These are phyloP conservation scores for Sporothrix pseudoabietina DNA, from an alignment of 2,329 filamentous ascomycete genomes.

Conservation along the genomic window DNA sequence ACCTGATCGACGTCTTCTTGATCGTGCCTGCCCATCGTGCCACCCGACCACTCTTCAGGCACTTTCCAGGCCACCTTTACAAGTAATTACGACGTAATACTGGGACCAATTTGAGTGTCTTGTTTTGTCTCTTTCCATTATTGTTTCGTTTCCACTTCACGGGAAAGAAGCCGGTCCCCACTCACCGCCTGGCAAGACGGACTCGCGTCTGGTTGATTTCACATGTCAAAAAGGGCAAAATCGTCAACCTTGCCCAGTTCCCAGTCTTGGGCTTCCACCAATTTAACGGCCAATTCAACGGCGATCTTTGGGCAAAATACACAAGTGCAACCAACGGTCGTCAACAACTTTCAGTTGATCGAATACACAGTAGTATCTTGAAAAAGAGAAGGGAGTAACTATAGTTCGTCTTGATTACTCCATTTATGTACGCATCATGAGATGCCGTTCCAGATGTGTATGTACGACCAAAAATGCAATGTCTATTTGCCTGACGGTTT, in stretches of 20 bases:
- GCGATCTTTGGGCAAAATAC: neutral
- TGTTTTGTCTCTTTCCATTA: neutral
- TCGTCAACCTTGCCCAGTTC: neutral
- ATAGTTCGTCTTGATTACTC: neutral
- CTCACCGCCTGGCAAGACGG: constrained; percentile 2
- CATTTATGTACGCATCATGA: neutral
- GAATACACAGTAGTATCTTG: neutral
- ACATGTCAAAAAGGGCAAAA: constrained; percentile 24
- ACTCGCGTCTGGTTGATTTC: constrained; percentile 15
- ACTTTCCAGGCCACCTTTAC: constrained; percentile 22
- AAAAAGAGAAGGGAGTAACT: neutral
- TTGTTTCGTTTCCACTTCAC: too few species aligned
- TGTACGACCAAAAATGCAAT: neutral
- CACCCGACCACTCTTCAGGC: constrained; percentile 25
- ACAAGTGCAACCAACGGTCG: neutral
- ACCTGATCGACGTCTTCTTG: constrained; percentile 9
- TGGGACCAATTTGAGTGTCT: neutral
- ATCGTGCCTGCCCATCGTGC: constrained; percentile 20
- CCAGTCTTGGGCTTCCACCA: constrained; percentile 1
- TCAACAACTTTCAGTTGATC: neutral
- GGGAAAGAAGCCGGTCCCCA: neutral
- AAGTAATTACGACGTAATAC: neutral
- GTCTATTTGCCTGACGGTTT: neutral
- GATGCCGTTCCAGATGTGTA: neutral
- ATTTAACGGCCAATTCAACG: neutral